Percentiles rank a stretch among this genome's conserved stretches.
These are phyloP conservation scores for Dichomitus squalens DNA, from an alignment of 1,284 basidiomycete species.

Conservation along the genomic window DNA sequence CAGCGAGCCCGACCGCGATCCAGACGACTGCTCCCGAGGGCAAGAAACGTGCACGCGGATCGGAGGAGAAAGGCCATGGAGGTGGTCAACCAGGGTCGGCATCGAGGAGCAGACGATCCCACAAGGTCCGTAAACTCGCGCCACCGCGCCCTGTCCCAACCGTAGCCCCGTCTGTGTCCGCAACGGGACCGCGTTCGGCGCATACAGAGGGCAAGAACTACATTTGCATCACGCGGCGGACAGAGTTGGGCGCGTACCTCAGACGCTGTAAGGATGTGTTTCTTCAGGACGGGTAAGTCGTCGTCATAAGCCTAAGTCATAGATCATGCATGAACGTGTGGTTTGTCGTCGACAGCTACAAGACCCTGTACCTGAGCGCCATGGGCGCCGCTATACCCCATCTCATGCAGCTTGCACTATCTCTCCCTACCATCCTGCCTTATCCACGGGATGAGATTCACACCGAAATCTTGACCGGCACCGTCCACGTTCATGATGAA, in stretches of 20 bases:
- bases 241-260: conserved; percentile 73
- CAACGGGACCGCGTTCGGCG: conserved; percentile 77
- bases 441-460: conserved; percentile 66
- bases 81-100: background rate
- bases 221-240: conserved; percentile 83
- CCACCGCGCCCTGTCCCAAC: conserved; percentile 77
- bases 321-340: background rate
- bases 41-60: background rate
- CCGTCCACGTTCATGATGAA: conserved; percentile 80
- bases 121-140: conserved; percentile 62
- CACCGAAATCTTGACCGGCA: conserved; percentile 73
- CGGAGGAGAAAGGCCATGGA: background rate
- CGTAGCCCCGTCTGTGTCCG: conserved; percentile 72
- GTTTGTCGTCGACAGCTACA: conserved; percentile 56
- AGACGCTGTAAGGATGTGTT: conserved; percentile 78
- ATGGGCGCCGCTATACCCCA: conserved; percentile 90
- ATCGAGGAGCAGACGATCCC: conserved; percentile 8
- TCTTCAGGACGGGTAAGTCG: conserved; percentile 73
- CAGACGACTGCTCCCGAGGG: background rate
- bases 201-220: conserved; percentile 78
- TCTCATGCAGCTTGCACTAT: conserved; percentile 69
- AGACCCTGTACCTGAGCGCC: conserved; percentile 75
- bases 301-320: background rate
- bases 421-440: conserved; percentile 76
- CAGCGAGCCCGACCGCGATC: background rate